A percentile compares a stretch with the other conserved stretches of the same genome.
These are phyloP conservation scores for Penicillium crustosum DNA, from an alignment of 2,329 filamentous ascomycete genomes.

Conservation along the genomic window DNA sequence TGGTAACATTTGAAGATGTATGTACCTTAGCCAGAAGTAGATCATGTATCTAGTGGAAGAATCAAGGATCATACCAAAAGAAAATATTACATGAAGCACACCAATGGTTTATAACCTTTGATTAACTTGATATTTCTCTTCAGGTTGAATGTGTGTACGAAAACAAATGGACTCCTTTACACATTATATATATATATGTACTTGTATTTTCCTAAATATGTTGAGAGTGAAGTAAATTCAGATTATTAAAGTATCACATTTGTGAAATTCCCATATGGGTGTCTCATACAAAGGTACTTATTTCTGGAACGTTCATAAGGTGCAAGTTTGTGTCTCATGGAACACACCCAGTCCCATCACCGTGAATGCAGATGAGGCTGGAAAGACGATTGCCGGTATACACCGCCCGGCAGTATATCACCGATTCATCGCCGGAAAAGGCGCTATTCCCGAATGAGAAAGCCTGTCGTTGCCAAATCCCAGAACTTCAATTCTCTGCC, in stretches of 20 bases:
- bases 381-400: background rate
- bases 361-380: background rate
- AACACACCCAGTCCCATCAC: background rate
- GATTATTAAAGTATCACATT: background rate
- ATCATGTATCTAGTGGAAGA: too few species aligned
- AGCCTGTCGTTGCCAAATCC: slow-evolving; percentile 15
- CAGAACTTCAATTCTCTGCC: slow-evolving; percentile 18
- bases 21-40: background rate
- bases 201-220: background rate
- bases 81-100: too few species aligned
- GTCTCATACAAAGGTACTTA: too few species aligned
- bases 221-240: background rate
- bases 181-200: background rate
- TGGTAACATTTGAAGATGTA: too few species aligned
- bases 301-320: too few species aligned
- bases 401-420: slow-evolving; percentile 15
- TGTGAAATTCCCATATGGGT: fast-evolving
- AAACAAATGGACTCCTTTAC: background rate
- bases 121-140: background rate
- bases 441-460: slow-evolving; percentile 24
- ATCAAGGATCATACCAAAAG: background rate
- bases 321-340: background rate
- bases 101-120: background rate
- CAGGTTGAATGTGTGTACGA: background rate
- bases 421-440: slow-evolving; percentile 5